Evolutionary conservation across 768 basidiomycete genomes (phyloP).

Genomic region (Psilocybe cubensis): DNA sequence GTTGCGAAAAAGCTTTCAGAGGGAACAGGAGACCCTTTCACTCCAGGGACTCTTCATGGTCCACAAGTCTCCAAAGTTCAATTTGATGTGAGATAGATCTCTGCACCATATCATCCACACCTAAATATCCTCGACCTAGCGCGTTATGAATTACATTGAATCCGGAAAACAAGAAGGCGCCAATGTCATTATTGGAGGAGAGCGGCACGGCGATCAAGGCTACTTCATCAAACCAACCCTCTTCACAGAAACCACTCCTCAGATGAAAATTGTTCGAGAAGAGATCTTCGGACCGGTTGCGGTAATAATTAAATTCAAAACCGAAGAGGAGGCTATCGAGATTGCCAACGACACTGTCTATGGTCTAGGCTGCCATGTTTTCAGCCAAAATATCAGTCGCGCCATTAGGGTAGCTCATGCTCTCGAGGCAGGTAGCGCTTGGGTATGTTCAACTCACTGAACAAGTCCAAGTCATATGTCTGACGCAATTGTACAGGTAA

Average conservation of each 20-base stretch:
- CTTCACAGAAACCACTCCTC: conserved; percentile 62
- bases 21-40: conserved; percentile 68
- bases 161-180: conserved; percentile 75
- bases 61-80: conserved; percentile 73
- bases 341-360: conserved; percentile 79
- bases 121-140: conserved; percentile 37
- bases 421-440: conserved; percentile 37
- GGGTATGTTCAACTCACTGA: conserved; percentile 64
- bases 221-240: conserved; percentile 78
- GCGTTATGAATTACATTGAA: conserved; percentile 77
- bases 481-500: conserved; percentile 32
- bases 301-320: conserved; percentile 75
- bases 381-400: conserved; percentile 67
- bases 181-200: conserved; percentile 66
- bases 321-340: conserved; percentile 57
- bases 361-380: conserved; percentile 81
- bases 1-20: conserved; percentile 50
- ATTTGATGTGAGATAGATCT: conserved; percentile 51
- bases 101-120: neutral
- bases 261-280: conserved; percentile 75
- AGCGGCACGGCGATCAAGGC: conserved; percentile 45
- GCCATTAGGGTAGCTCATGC: conserved; percentile 66
- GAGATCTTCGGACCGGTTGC: conserved; percentile 84
- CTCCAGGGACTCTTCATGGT: conserved; percentile 57
- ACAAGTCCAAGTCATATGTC: conserved; percentile 1